A percentile compares a stretch with the other conserved stretches of the same genome.
Evolutionary conservation across 179 eudicot genomes (phyloP).

Genomic region (Camellia oleifera): DNA sequence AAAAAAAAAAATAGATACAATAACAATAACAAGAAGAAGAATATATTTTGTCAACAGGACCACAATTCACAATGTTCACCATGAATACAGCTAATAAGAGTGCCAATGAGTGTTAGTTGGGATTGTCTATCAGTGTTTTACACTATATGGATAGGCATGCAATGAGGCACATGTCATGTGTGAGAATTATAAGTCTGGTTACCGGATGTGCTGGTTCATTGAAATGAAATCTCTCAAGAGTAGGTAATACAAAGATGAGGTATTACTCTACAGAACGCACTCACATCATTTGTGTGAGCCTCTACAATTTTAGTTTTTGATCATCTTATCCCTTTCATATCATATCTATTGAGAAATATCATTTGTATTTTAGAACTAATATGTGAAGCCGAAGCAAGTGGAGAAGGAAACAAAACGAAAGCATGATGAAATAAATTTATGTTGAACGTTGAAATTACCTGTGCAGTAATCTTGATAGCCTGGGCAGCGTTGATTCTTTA

Average conservation of each 20-base stretch:
- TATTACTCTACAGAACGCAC: not conserved
- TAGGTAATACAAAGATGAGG: too few species aligned
- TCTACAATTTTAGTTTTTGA: not conserved
- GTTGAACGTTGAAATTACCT: conserved; percentile 40
- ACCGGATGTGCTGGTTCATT: too few species aligned
- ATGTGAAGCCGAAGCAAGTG: not conserved
- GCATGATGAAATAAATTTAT: not conserved
- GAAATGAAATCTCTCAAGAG: too few species aligned
- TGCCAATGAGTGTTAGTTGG: too few species aligned
- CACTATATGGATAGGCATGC: not conserved
- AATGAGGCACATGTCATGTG: too few species aligned
- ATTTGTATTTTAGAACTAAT: conserved; percentile 2
- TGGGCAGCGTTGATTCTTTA: conserved; percentile 92
- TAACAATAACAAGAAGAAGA: not conserved
- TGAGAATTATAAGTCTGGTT: too few species aligned
- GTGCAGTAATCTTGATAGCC: conserved; percentile 93
- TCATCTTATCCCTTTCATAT: not conserved
- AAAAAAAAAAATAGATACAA: not conserved
- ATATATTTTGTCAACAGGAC: not conserved
- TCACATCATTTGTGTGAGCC: not conserved
- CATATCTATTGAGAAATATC: not conserved
- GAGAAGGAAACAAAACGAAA: not conserved
- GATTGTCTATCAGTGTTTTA: too few species aligned
- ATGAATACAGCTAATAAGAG: too few species aligned
- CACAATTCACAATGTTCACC: not conserved